Conservation (phyloP, 2,329 filamentous ascomycete species). For the Gyromitra esculenta region DNA sequence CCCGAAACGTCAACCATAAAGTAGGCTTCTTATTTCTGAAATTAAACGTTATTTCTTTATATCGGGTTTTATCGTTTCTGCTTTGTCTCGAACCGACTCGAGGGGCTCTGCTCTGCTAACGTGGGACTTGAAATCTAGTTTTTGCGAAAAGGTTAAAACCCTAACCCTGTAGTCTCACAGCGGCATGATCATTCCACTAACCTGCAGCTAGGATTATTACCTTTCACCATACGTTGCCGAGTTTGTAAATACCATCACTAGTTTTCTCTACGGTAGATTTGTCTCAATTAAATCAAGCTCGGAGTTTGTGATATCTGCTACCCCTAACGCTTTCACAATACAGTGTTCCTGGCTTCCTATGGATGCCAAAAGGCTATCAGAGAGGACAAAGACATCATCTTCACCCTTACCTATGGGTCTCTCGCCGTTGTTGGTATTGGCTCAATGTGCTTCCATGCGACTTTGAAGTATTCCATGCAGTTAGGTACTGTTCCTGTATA, state of each 20-base stretch:
- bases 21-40: constrained; percentile 7
- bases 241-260: constrained; percentile 67
- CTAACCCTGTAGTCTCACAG: constrained; percentile 6
- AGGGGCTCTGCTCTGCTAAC: background rate
- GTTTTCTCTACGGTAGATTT: constrained; percentile 64
- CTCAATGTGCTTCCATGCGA: constrained; percentile 62
- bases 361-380: constrained; percentile 29
- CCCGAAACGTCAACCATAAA: constrained; percentile 45
- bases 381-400: constrained; percentile 41
- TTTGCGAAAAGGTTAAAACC: constrained; percentile 42
- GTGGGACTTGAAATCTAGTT: constrained; percentile 9
- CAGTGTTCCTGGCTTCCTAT: constrained; percentile 36
- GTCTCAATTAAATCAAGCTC: background rate
- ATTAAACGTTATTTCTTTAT: too few species aligned
- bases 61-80: background rate
- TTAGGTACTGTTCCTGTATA: constrained; percentile 60
- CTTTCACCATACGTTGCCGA: constrained; percentile 66
- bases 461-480: constrained; percentile 63
- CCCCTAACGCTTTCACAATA: constrained; percentile 26
- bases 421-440: constrained; percentile 62
- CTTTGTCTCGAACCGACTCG: too few species aligned
- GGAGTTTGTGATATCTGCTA: background rate
- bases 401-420: constrained; percentile 60
- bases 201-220: constrained; percentile 64
- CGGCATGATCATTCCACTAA: background rate